Conservation (phyloP, 2,329 filamentous ascomycete species). For the Cryphonectria naterciae region DNA sequence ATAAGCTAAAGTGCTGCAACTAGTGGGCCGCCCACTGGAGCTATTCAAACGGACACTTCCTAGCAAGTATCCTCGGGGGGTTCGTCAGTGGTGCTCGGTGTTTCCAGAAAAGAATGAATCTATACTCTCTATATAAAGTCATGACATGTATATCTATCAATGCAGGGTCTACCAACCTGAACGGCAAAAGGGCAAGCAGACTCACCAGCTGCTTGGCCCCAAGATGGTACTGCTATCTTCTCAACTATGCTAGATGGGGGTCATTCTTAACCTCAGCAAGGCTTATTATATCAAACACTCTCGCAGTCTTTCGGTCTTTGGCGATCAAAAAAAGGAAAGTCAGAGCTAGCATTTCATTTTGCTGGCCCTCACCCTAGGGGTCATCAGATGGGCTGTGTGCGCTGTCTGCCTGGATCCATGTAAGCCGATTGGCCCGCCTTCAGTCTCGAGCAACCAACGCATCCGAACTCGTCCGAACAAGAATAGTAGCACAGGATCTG, state of each 20-base stretch:
- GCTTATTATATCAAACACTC: background rate
- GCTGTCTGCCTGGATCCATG: conserved; percentile 1
- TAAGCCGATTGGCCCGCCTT: conserved; percentile 14
- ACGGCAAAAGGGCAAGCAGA: background rate
- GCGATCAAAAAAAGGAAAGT: background rate
- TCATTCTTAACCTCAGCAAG: background rate
- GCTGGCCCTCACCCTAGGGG: background rate
- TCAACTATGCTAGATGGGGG: background rate
- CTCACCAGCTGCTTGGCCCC: background rate
- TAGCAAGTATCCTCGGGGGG: background rate
- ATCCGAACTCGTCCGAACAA: background rate
- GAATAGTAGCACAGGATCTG: background rate
- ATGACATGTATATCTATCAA: too few species aligned
- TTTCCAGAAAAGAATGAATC: background rate
- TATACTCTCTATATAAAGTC: too few species aligned
- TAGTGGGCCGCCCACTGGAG: background rate
- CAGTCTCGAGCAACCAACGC: background rate
- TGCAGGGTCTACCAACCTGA: background rate
- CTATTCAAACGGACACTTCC: background rate
- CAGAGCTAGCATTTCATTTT: background rate
- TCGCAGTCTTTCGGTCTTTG: background rate
- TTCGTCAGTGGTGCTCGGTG: background rate
- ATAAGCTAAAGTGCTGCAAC: conserved; percentile 10
- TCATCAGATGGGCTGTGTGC: background rate
- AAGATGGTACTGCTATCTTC: background rate